Conservation (phyloP, 768 basidiomycete species). For the Mycena vulgaris region DNA sequence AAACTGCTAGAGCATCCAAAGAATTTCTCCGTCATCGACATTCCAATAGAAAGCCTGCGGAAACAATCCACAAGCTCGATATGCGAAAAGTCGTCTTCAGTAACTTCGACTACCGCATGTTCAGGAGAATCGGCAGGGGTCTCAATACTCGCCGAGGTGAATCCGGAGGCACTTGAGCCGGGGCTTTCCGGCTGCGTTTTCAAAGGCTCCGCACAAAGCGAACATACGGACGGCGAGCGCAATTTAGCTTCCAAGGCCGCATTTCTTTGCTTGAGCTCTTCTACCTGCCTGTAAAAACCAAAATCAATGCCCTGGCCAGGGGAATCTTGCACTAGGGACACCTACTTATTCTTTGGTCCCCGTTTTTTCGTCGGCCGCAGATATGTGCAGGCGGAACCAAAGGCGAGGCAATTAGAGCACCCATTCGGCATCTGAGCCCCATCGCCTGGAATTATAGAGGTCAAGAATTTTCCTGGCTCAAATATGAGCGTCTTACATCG, state of each 20-base stretch:
- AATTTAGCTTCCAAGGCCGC: conserved; percentile 58
- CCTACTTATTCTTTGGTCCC: too few species aligned
- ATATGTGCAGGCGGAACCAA: too few species aligned
- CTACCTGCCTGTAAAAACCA: conserved; percentile 52
- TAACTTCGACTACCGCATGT: neutral
- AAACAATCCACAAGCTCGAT: conserved; percentile 27
- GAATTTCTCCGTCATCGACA: neutral
- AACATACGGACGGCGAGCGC: conserved; percentile 26
- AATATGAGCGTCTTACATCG: too few species aligned
- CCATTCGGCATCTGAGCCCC: too few species aligned
- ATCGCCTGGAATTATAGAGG: too few species aligned
- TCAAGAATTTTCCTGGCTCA: too few species aligned
- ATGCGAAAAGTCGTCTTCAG: neutral
- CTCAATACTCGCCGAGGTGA: conserved; percentile 9
- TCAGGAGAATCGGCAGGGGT: neutral
- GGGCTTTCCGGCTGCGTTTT: neutral
- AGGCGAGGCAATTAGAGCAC: too few species aligned
- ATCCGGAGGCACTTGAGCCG: conserved; percentile 9
- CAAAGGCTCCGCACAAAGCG: conserved; percentile 30
- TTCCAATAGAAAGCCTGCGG: neutral
- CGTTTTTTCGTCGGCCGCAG: too few species aligned
- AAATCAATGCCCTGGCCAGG: too few species aligned
- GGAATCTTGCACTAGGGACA: too few species aligned
- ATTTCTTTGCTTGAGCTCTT: conserved; percentile 67
- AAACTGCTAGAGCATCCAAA: conserved; percentile 22